Percentiles rank a stretch among this genome's conserved stretches.
phyloP scores from a whole-genome alignment of 2,329 filamentous ascomycete species.

The Apiospora koreana region DNA sequence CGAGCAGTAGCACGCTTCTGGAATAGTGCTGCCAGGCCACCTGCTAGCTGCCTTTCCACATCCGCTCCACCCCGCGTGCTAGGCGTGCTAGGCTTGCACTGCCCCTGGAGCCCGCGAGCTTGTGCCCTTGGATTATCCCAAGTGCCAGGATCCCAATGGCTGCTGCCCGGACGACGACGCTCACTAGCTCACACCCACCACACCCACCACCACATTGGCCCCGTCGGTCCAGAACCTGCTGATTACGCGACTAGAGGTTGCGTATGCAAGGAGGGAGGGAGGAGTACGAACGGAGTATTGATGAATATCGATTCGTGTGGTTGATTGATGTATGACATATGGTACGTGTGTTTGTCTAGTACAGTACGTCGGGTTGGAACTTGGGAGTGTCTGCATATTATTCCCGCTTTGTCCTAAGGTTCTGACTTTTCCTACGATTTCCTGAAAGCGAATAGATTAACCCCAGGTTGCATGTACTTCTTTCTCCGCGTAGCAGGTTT shows the following conservation, averaged over 20 bases:
- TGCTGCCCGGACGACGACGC: constrained; percentile 4
- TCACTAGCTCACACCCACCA: background rate
- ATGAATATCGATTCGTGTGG: background rate
- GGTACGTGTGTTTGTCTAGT: background rate
- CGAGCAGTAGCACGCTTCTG: background rate
- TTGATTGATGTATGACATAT: background rate
- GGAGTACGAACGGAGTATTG: background rate
- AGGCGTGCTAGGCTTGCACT: background rate
- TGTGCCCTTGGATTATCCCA: background rate
- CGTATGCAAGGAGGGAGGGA: background rate
- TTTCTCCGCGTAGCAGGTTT: background rate
- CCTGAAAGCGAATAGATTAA: background rate
- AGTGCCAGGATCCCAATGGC: constrained; percentile 1
- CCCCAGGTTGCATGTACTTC: background rate
- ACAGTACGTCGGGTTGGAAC: background rate
- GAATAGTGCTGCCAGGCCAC: background rate
- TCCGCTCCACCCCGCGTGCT: constrained; percentile 2
- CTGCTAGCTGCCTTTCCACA: background rate
- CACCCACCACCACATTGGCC: no score
- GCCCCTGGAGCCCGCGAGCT: background rate
- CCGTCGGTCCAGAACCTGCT: constrained; percentile 7
- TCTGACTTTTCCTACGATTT: background rate
- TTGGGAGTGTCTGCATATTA: background rate
- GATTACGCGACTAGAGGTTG: background rate
- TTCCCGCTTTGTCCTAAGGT: background rate